Evolutionary conservation across 768 basidiomycete genomes (phyloP), one percentile per base, ranked within the genome.

Genomic region (Porphyrellus cyaneotinctus): DNA sequence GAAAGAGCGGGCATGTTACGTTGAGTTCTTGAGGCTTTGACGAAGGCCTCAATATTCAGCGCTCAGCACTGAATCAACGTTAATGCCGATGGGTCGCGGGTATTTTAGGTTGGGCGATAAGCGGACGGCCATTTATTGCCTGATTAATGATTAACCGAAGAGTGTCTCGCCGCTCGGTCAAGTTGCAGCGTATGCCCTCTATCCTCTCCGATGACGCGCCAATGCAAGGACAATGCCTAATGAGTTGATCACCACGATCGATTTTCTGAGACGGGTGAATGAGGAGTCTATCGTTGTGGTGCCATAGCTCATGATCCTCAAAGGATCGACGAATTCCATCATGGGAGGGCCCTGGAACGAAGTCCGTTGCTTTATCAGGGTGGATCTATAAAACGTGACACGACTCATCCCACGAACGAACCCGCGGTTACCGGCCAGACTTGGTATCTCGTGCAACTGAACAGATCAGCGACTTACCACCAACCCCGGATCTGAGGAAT

Each of bases 241-340:
- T 12, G 32, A 6, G 37, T 24, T 14, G n/a, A 31, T 37, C 43
- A 32, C 20, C 31, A 13, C 28, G 23, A 56, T 60, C 30, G 50
- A 54, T 50, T 36, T 35, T 33, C 14, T 26, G 35, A n/a, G 49
- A 24, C 3, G 32, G 13, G 35, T 5, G 23, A 26, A 57, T 11
- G 15, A 43, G 6, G 17, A 43, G 24, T 18, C n/a, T 47, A 58
- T 49, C 48, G 39, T 33, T 13, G 42, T 28, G 42, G 53, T 1
- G 13, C 17, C 47, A 15, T 7, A 18, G 10, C 12, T 28, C 15
- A 22, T 32, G 49, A 53, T 49, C 55, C 43, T 55, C 46, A 31
- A 23, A 43, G 35, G 60, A 59, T 52, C 49, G 57, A 53, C 60
- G 20, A 46, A 14, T 47, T 37, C 35, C 38, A 23, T 39, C 42